Evolutionary conservation across 129 eudicot species (phyloP).

Genomic region (Smallanthus sonchifolius): DNA sequence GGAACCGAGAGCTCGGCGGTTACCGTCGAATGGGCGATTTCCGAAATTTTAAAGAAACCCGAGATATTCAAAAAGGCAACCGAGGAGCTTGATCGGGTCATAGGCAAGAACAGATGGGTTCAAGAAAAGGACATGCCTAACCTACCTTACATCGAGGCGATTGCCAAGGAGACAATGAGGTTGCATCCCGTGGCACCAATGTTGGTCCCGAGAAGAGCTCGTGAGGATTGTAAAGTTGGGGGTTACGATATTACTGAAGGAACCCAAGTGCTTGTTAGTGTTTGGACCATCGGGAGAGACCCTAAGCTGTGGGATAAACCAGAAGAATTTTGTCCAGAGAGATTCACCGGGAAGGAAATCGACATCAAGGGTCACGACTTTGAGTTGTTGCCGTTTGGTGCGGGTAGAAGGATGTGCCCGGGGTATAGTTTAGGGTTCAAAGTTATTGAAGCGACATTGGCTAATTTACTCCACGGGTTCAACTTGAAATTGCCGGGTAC

Average conservation of each 20-base stretch:
- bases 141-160: slow-evolving; percentile 34
- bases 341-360: slow-evolving; percentile 37
- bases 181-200: slow-evolving; percentile 41
- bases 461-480: slow-evolving; percentile 55
- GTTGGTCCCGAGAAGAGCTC: slow-evolving; percentile 39
- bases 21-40: slow-evolving; percentile 45
- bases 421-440: slow-evolving; percentile 41
- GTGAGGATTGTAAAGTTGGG: slow-evolving; percentile 36
- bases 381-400: slow-evolving; percentile 46
- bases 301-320: slow-evolving; percentile 45
- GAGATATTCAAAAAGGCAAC: slow-evolving; percentile 37
- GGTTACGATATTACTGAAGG: slow-evolving; percentile 43
- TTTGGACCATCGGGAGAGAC: slow-evolving; percentile 51
- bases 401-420: slow-evolving; percentile 53
- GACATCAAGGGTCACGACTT: slow-evolving; percentile 44
- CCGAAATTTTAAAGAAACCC: slow-evolving; percentile 35
- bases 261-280: slow-evolving; percentile 38
- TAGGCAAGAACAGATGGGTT: slow-evolving; percentile 32
- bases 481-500: slow-evolving; percentile 39
- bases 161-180: slow-evolving; percentile 40
- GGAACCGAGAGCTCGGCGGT: slow-evolving; percentile 46
- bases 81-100: slow-evolving; percentile 41
- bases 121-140: slow-evolving; percentile 39
- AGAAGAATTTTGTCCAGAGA: slow-evolving; percentile 42
- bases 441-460: slow-evolving; percentile 47